These are phyloP conservation scores for Thalassiosira profunda DNA, from an alignment of 108 stramenopile species.

Conservation along the genomic window DNA sequence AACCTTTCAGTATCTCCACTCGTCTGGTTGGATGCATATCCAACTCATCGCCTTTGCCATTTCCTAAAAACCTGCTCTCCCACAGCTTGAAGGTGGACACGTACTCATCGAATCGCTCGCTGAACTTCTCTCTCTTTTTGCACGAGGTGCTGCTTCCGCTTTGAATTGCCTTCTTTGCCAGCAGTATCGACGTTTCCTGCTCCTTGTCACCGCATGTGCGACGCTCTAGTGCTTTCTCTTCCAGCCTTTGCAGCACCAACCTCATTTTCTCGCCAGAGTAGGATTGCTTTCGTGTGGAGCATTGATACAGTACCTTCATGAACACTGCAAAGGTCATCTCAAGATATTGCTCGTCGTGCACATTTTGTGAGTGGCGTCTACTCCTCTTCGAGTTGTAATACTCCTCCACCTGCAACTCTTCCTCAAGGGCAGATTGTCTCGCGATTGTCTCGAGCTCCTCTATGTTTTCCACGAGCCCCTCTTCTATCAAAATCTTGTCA, in stretches of 20 bases:
- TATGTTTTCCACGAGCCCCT: conserved; percentile 3
- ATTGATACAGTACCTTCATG: conserved; percentile 22
- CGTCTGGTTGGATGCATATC: conserved; percentile 22
- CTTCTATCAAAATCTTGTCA: conserved; percentile 16
- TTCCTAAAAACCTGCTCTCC: conserved; percentile 57
- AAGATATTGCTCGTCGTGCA: neutral
- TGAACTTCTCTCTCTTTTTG: conserved; percentile 46
- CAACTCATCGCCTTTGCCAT: conserved; percentile 3
- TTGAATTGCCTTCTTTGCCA: conserved; percentile 33
- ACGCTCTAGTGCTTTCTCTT: conserved; percentile 8
- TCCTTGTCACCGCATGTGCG: neutral
- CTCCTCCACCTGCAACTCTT: neutral
- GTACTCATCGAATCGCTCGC: conserved; percentile 76
- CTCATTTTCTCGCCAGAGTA: neutral
- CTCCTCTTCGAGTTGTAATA: neutral
- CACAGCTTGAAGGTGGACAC: conserved; percentile 69
- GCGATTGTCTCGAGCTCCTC: conserved; percentile 21
- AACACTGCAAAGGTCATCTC: conserved; percentile 35
- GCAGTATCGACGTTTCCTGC: conserved; percentile 16
- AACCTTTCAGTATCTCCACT: conserved; percentile 77
- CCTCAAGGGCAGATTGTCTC: conserved; percentile 1
- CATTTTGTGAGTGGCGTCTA: neutral
- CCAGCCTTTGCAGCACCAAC: conserved; percentile 9
- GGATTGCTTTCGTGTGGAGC: neutral
- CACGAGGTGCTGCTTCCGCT: conserved; percentile 23